Base-by-base conservation (phyloP, 345 rosid genomes). In the Leavenworthia alabamica region DNA sequence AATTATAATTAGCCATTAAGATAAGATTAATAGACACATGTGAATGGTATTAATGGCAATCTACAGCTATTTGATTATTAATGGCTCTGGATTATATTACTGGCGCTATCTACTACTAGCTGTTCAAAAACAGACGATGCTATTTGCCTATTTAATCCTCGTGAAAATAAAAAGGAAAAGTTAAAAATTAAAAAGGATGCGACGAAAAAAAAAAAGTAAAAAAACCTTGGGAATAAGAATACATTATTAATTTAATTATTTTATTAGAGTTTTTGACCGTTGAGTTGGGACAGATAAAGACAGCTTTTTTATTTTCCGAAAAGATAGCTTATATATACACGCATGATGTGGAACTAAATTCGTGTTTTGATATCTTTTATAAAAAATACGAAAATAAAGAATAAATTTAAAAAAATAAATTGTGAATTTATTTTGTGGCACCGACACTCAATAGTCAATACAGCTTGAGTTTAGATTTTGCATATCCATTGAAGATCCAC, bases 381-480 rank as follows among this genome's bases (percentile, higher is more conserved):
- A 16, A 19, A 27, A 15, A 29, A 20, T 28, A 5, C 0, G 22
- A 35, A 13, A n/a, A 51, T 10, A 41, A 16, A 33, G 0, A 43
- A 2, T 19, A 19, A 1, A 20, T 0, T 6, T 3, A 16, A 32
- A 43, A 44, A 44, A n/a, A 37, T 37, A n/a, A 37, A n/a, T 37
- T 33, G 5, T 35, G 63, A 66, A 46, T n/a, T 16, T 49, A 59
- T 1, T 23, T 50, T 5, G 15, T 11, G 27, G 46, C 73, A 68
- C 73, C 73, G 73, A 68, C 73, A 68, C 66, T n/a, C 53, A 16
- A 39, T 57, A 68, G 60, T n/a, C 53, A 16, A 39, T 57, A 40
- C 65, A 57, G 51, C 65, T 48, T 41, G 46, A 49, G 66, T 59
- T 39, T 2, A 66, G 22, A 26, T 29, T 56, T 55, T 48, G n/a